Percentiles rank a stretch among this genome's conserved stretches.
These are phyloP conservation scores for slime mould (Dictyostelium discoideum) DNA, from an alignment of 78 protist species.

Conservation along the genomic window DNA sequence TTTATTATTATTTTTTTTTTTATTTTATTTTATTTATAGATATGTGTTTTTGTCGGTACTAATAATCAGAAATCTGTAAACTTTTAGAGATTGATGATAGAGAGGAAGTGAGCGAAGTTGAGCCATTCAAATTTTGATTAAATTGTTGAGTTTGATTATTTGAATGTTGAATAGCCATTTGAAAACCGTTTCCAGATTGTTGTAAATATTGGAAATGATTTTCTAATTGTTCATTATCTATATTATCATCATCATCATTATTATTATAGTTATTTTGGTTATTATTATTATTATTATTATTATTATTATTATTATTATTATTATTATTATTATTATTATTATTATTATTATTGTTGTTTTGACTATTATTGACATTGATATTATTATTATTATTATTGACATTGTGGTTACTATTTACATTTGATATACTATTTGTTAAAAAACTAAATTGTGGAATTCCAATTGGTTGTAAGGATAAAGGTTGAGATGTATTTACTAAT, in stretches of 20 bases:
- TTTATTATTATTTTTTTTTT: background rate
- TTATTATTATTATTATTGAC: background rate
- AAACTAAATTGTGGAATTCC: background rate
- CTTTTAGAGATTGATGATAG: background rate
- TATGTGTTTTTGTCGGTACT: background rate
- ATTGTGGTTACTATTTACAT: background rate
- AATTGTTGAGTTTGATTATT: background rate
- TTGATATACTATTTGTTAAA: background rate
- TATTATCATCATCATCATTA: background rate
- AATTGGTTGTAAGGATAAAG: slow-evolving; percentile 11
- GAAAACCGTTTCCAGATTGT: background rate
- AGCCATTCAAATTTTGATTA: background rate
- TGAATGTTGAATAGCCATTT: background rate
- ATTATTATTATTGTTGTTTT: background rate
- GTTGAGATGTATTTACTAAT: slow-evolving; percentile 1
- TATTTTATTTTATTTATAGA: background rate
- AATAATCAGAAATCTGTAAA: background rate
- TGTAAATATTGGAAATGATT: background rate
- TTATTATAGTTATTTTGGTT: background rate
- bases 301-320: background rate
- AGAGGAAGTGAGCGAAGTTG: background rate
- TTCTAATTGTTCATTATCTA: background rate
- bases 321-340: background rate
- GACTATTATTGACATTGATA: too few species aligned
- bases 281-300: too few species aligned